phyloP scores from a whole-genome alignment of 306 rosid species.

The Morella rubra region DNA sequence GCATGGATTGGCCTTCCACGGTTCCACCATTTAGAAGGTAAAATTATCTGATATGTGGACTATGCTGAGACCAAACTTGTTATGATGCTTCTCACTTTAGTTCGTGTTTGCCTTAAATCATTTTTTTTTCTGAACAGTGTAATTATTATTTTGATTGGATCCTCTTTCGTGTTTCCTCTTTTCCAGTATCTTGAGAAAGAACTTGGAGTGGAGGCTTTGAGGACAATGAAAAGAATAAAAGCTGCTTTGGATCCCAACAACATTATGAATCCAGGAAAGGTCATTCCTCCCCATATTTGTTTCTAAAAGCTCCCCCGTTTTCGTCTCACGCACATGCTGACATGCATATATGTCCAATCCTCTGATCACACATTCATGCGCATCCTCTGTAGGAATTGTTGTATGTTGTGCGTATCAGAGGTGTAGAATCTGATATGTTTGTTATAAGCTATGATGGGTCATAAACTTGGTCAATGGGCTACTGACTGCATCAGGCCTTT shows the following conservation, averaged over 20 bases:
- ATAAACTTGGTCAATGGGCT: slow-evolving; percentile 9
- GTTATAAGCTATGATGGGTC: slow-evolving; percentile 1
- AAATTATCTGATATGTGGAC: not conserved
- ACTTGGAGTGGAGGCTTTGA: slow-evolving; percentile 79
- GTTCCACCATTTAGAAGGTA: not conserved
- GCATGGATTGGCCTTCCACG: slow-evolving; percentile 1
- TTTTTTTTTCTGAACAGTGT: not conserved
- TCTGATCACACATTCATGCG: not conserved
- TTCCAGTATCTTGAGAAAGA: slow-evolving; percentile 87
- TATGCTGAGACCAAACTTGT: not conserved
- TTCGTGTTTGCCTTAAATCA: not conserved
- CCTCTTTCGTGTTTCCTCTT: slow-evolving; percentile 8
- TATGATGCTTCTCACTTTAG: slow-evolving; percentile 1
- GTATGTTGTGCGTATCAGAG: not conserved
- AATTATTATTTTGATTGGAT: slow-evolving; percentile 10
- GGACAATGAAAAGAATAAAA: slow-evolving; percentile 85
- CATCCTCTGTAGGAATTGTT: slow-evolving; percentile 1
- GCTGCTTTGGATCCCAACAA: slow-evolving; percentile 81
- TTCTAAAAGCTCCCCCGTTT: slow-evolving; percentile 40
- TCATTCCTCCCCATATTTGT: slow-evolving; percentile 90
- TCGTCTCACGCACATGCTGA: not conserved
- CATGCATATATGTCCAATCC: slow-evolving; percentile 10
- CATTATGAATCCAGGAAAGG: slow-evolving; percentile 94
- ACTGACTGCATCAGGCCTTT: slow-evolving; percentile 16
- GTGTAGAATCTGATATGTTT: slow-evolving; percentile 20